These are phyloP conservation scores for Suhomyces chickasaworum DNA, from an alignment of 1,139 yeast species.

Conservation along the genomic window DNA sequence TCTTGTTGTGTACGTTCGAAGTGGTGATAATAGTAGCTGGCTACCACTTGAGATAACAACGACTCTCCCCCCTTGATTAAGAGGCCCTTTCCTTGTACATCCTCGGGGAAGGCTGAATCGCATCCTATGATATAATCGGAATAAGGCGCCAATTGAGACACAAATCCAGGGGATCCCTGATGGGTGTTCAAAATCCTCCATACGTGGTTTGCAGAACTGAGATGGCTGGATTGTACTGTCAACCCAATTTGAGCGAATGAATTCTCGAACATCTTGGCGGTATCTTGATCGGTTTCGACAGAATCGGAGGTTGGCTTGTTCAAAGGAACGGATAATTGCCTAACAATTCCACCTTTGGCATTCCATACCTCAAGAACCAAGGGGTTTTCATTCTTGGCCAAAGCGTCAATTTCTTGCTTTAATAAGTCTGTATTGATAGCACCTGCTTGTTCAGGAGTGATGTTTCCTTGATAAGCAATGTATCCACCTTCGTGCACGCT, in stretches of 20 bases:
- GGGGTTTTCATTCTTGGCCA: constrained; percentile 36
- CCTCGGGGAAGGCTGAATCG: constrained; percentile 53
- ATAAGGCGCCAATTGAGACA: constrained; percentile 79
- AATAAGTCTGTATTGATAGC: constrained; percentile 38
- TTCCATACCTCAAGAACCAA: constrained; percentile 77
- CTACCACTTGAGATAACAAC: constrained; percentile 66
- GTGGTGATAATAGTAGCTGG: constrained; percentile 56
- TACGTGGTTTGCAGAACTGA: constrained; percentile 75
- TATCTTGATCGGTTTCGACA: constrained; percentile 11
- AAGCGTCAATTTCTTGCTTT: constrained; percentile 36
- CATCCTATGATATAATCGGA: constrained; percentile 91
- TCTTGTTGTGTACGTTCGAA: constrained; percentile 37
- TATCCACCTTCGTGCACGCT: constrained; percentile 48
- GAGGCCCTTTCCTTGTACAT: constrained; percentile 59
- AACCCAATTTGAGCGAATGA: constrained; percentile 55
- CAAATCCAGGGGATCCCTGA: constrained; percentile 80
- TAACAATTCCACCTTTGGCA: constrained; percentile 78
- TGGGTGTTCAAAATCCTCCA: constrained; percentile 84
- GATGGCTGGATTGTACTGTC: constrained; percentile 74
- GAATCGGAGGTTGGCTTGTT: constrained; percentile 22
- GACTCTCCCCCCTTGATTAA: constrained; percentile 87
- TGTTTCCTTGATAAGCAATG: constrained; percentile 40
- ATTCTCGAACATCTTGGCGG: constrained; percentile 22
- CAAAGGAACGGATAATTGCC: constrained; percentile 54
- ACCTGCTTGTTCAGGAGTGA: constrained; percentile 42